A percentile compares a stretch with the other conserved stretches of the same genome.
Evolutionary conservation across 768 basidiomycete species (phyloP).

Genomic region (Wakefieldia striispora): DNA sequence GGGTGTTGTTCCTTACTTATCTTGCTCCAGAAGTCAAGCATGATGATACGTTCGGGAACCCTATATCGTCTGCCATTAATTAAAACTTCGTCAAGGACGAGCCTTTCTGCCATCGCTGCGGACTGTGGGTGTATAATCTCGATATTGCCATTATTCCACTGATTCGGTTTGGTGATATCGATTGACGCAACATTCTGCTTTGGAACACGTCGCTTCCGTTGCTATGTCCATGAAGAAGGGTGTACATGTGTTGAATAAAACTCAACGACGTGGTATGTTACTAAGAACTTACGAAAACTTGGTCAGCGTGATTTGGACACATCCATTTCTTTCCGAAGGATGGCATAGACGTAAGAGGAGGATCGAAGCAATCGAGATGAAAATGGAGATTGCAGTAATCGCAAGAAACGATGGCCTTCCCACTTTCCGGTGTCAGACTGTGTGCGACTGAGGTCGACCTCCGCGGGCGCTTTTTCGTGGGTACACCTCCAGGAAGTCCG

Average conservation of each 20-base stretch:
- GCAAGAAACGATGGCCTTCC: slow-evolving; percentile 84
- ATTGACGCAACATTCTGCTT: slow-evolving; percentile 65
- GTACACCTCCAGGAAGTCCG: slow-evolving; percentile 48
- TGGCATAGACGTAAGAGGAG: slow-evolving; percentile 84
- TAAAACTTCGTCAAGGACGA: slow-evolving; percentile 75
- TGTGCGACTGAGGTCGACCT: slow-evolving; percentile 41
- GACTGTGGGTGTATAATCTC: slow-evolving; percentile 75
- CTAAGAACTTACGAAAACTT: slow-evolving; percentile 61
- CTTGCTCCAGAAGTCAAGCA: slow-evolving; percentile 95
- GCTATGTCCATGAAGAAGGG: slow-evolving; percentile 42
- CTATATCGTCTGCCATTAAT: slow-evolving; percentile 89
- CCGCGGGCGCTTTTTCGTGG: slow-evolving; percentile 55
- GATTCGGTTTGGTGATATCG: slow-evolving; percentile 69
- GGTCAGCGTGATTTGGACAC: slow-evolving; percentile 97
- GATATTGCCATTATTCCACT: slow-evolving; percentile 91
- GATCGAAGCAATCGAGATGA: slow-evolving; percentile 96
- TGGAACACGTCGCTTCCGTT: slow-evolving; percentile 75
- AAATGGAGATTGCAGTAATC: slow-evolving; percentile 94
- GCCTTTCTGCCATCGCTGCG: slow-evolving; percentile 42
- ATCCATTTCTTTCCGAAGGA: slow-evolving; percentile 93
- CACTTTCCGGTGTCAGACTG: slow-evolving; percentile 47
- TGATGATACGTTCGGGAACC: slow-evolving; percentile 87
- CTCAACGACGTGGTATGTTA: not conserved
- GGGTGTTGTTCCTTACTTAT: slow-evolving; percentile 47
- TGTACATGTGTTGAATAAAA: not conserved